Conservation (phyloP, 83 land plant species). For the Picea abies region DNA sequence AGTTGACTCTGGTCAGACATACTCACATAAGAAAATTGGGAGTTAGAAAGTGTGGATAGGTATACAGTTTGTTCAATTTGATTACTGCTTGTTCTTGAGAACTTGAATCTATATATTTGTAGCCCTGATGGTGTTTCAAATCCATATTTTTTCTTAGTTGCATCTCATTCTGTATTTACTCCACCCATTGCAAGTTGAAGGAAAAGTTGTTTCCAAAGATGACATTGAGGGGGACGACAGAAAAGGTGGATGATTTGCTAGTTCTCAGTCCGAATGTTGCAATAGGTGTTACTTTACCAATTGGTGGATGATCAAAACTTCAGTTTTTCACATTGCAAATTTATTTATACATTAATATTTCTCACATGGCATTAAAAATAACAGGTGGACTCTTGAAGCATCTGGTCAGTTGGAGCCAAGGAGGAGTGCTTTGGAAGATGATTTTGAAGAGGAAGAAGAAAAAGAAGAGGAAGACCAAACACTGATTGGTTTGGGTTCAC, state of each 20-base stretch:
- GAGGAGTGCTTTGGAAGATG: constrained; percentile 96
- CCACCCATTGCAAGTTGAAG: too few species aligned
- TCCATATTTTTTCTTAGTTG: too few species aligned
- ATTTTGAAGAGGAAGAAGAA: constrained; percentile 99
- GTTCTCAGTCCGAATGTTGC: background rate
- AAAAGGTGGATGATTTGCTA: background rate
- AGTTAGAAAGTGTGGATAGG: too few species aligned
- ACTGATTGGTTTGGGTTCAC: constrained; percentile 32
- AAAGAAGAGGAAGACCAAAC: constrained; percentile 81
- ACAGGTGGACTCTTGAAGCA: constrained; percentile 82
- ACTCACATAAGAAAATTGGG: too few species aligned
- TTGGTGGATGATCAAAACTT: background rate
- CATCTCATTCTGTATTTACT: too few species aligned
- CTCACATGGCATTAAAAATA: constrained; percentile 13
- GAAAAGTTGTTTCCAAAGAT: too few species aligned
- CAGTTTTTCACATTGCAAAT: background rate
- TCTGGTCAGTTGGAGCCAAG: constrained; percentile 80
- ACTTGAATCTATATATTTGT: too few species aligned
- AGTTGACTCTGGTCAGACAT: too few species aligned
- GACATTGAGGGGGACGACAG: background rate
- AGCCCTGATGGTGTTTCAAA: too few species aligned
- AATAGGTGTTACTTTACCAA: background rate
- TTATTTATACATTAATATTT: constrained; percentile 16
- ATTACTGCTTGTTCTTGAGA: too few species aligned
- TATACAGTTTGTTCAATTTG: too few species aligned